A percentile compares a stretch with the other conserved stretches of the same genome.
Conservation (phyloP, 805 yeast species). For the Brettanomyces sp. region DNA sequence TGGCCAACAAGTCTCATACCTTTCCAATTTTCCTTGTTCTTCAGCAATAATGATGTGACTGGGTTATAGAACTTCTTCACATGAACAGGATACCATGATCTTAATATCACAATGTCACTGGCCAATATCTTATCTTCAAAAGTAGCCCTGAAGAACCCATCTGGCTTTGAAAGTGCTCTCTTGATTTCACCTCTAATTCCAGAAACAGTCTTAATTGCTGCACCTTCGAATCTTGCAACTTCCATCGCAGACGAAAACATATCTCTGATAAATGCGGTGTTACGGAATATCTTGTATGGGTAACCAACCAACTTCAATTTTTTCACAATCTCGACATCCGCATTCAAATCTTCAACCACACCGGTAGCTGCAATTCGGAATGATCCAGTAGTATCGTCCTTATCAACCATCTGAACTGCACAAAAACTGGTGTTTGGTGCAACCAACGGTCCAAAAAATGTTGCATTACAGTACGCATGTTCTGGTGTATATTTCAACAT, state of each 20-base stretch:
- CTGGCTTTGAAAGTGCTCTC: constrained; percentile 87
- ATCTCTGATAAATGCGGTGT: constrained; percentile 94
- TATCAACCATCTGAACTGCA: constrained; percentile 84
- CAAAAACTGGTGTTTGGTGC: constrained; percentile 97
- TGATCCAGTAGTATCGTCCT: constrained; percentile 74
- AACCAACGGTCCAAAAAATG: constrained; percentile 94
- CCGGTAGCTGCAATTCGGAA: constrained; percentile 97
- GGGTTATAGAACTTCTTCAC: constrained; percentile 92
- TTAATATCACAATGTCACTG: constrained; percentile 81
- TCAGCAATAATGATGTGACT: constrained; percentile 77
- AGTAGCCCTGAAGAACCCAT: constrained; percentile 92
- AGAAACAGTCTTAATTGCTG: constrained; percentile 89
- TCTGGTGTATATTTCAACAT: constrained; percentile 98
- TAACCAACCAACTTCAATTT: constrained; percentile 91
- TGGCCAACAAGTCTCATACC: constrained; percentile 96
- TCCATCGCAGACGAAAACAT: constrained; percentile 91
- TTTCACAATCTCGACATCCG: constrained; percentile 85
- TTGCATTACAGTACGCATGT: constrained; percentile 91
- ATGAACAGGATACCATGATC: constrained; percentile 95
- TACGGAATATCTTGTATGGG: constrained; percentile 87
- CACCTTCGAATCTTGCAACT: constrained; percentile 97
- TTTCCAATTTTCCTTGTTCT: constrained; percentile 79
- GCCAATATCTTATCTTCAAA: constrained; percentile 90
- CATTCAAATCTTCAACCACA: constrained; percentile 86
- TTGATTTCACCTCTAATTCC: constrained; percentile 98